Percentiles rank a stretch among this genome's conserved stretches.
Evolutionary conservation across 73 alveolate genomes (phyloP).

Genomic region (Tetrahymena borealis): DNA sequence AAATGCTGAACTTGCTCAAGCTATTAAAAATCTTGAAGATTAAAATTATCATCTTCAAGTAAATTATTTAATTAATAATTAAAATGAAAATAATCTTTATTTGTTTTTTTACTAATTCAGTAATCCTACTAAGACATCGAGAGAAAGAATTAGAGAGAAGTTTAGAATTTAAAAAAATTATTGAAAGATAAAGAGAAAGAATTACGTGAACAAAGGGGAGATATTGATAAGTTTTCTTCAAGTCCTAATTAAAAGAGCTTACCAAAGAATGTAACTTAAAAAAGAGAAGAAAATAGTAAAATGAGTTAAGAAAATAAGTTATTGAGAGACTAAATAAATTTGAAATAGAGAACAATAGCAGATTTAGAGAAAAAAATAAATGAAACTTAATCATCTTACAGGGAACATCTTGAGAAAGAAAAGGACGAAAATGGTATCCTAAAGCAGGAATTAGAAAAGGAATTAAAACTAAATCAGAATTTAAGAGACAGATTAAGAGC

Average conservation of each 20-base stretch:
- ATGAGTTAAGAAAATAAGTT: background rate
- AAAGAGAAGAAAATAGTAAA: background rate
- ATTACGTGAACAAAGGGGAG: background rate
- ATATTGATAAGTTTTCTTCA: background rate
- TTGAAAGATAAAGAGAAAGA: background rate
- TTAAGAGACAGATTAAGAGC: background rate
- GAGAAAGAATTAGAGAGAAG: background rate
- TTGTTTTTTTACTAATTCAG: background rate
- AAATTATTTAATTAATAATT: background rate
- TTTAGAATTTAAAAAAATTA: background rate
- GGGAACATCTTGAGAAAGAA: background rate
- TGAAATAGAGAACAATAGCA: background rate
- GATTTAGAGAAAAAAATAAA: background rate
- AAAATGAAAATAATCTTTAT: background rate
- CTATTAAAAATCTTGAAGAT: background rate
- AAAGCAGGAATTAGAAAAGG: background rate
- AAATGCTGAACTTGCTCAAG: background rate
- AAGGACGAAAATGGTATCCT: background rate
- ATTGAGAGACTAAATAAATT: background rate
- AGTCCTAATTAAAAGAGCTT: background rate
- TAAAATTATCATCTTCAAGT: background rate
- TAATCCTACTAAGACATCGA: background rate
- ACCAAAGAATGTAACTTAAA: background rate
- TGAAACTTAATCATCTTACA: background rate
- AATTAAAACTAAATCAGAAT: background rate